phyloP scores from a whole-genome alignment of 192 early-diverging fungal genomes.

The Umbelopsis ramanniana region DNA sequence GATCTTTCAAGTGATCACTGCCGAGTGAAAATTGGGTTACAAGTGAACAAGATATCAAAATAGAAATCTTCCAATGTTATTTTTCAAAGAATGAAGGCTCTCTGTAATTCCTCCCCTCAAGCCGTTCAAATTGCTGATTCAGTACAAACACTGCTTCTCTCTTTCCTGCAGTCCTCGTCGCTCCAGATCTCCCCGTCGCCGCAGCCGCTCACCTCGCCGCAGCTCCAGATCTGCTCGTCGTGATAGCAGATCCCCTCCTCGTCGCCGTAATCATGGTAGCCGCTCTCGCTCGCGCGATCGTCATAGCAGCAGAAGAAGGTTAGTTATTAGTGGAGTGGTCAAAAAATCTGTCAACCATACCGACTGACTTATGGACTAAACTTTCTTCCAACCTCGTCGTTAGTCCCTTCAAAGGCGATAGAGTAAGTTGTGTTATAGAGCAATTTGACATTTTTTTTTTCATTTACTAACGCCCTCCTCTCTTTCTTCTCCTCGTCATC shows the following conservation, averaged over 20 bases:
- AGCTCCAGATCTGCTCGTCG: slow-evolving; percentile 30
- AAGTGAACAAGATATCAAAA: slow-evolving; percentile 19
- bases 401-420: slow-evolving; percentile 35
- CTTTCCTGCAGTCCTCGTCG: slow-evolving; percentile 16
- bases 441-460: background rate
- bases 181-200: slow-evolving; percentile 14
- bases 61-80: background rate
- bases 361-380: no score
- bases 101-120: background rate
- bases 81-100: slow-evolving; percentile 9
- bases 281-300: slow-evolving; percentile 23
- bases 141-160: slow-evolving; percentile 6
- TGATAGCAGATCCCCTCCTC: slow-evolving; percentile 25
- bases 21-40: slow-evolving; percentile 14
- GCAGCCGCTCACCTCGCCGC: slow-evolving; percentile 33
- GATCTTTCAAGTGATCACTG: slow-evolving; percentile 19
- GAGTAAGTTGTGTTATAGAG: slow-evolving; percentile 26
- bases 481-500: no score
- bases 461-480: background rate
- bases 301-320: slow-evolving; percentile 11
- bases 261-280: slow-evolving; percentile 28
- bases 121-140: slow-evolving; percentile 7
- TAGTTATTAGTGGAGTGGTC: background rate
- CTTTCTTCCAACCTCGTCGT: background rate
- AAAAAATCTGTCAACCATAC: no score